Evolutionary conservation across 805 yeast genomes (phyloP), one percentile per base, ranked within the genome.

Genomic region (Saturnispora sanitii): DNA sequence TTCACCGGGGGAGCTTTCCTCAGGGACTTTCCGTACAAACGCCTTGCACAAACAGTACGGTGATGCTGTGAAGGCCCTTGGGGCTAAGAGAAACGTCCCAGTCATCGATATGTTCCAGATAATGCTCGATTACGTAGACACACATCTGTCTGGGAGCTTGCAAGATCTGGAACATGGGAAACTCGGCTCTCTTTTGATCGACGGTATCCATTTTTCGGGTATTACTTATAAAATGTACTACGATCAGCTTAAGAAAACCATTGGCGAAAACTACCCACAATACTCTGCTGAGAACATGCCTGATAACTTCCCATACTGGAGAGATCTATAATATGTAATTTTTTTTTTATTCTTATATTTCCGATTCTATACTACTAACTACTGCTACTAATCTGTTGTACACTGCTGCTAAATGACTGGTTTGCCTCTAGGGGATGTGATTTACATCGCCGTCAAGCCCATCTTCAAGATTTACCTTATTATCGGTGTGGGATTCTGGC

Each of bases 381-480:
- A n/a, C n/a, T n/a, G n/a, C n/a, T n/a, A n/a, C n/a, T n/a, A n/a
- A n/a, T n/a, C 13, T 27, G 5, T 27, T 15, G 5, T 27, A 9
- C 6, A 27, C 4, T 18, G 6, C 11, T 26, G 17, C 8, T 4
- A 17, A 18, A 21, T 6, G 7, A 40, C 35, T 41, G 19, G 38
- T 15, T 23, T 43, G 5, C 28, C 67, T 1, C 50, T 79, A 21
- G 90, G 92, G 11, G 68, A 68, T 26, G 76, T 84, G 25, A 80
- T 86, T 3, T 85, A 81, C 60, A 71, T 84, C 13, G 75, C 94
- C 0, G 79, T 82, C 34, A 86, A 84, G 62, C 95, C 95, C 8
- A 79, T 85, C 42, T 70, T 84, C 60, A 86, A 86, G 58, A 82
- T 85, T 47, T 82, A 84, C 51, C 60, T 82, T 49, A 80, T 82